Conservation (phyloP, 148 eudicot species). For the Beta vulgaris region DNA sequence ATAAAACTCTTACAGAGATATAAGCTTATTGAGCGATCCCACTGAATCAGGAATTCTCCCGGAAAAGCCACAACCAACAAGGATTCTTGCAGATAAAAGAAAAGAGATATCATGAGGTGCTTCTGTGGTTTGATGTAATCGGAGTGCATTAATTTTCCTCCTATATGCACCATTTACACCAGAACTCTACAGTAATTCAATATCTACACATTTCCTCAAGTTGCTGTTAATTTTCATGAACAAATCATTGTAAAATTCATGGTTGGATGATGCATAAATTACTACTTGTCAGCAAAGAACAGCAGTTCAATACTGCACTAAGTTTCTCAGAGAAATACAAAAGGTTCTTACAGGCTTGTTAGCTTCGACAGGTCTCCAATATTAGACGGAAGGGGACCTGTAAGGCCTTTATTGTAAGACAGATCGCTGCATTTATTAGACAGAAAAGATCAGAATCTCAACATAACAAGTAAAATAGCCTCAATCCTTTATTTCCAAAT, state of each 20-base stretch:
- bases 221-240: background rate
- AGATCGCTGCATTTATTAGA: constrained; percentile 57
- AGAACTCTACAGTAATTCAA: background rate
- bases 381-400: constrained; percentile 61
- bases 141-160: background rate
- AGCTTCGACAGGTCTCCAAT: constrained; percentile 66
- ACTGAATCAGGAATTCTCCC: constrained; percentile 76
- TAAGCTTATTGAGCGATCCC: constrained; percentile 62
- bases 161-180: background rate
- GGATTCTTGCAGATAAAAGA: constrained; percentile 25
- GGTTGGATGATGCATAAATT: background rate
- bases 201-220: background rate
- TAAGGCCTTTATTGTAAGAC: constrained; percentile 69
- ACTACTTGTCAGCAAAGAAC: background rate
- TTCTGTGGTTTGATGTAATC: background rate
- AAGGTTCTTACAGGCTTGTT: constrained; percentile 58
- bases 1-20: constrained; percentile 54
- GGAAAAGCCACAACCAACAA: constrained; percentile 71
- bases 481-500: background rate
- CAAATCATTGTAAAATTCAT: background rate
- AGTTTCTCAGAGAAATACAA: background rate
- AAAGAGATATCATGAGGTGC: background rate
- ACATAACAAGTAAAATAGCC: background rate
- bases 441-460: background rate
- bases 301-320: constrained; percentile 3